phyloP scores from a whole-genome alignment of 2,329 filamentous ascomycete species.

The Phialemoniopsis sp. region DNA sequence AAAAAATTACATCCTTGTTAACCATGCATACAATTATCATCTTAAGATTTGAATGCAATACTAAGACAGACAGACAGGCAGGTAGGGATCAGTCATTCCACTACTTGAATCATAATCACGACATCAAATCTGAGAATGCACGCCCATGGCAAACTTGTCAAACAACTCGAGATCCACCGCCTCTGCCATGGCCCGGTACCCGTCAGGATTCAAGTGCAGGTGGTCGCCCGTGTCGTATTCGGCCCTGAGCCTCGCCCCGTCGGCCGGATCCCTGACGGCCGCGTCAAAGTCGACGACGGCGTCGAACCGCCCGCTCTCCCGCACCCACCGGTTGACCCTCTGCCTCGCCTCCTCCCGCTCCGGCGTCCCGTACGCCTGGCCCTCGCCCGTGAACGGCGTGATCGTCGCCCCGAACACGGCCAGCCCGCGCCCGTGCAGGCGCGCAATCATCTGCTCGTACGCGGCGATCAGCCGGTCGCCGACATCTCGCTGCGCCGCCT shows the following conservation, averaged over 20 bases:
- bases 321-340: slow-evolving; percentile 55
- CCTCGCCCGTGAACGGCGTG: slow-evolving; percentile 35
- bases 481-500: slow-evolving; percentile 35
- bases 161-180: slow-evolving; percentile 50
- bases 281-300: slow-evolving; percentile 59
- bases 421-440: slow-evolving; percentile 47
- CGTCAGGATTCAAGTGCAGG: slow-evolving; percentile 51
- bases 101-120: too few species aligned
- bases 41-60: too few species aligned
- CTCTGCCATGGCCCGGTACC: slow-evolving; percentile 52
- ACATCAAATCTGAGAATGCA: too few species aligned
- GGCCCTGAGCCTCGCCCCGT: slow-evolving; percentile 36
- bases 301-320: slow-evolving; percentile 50
- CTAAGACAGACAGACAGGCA: too few species aligned
- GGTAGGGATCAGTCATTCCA: too few species aligned
- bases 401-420: slow-evolving; percentile 53
- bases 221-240: slow-evolving; percentile 55
- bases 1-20: too few species aligned
- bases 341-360: slow-evolving; percentile 49
- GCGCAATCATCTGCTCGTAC: slow-evolving; percentile 50
- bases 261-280: slow-evolving; percentile 42
- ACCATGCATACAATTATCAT: too few species aligned
- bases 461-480: slow-evolving; percentile 46
- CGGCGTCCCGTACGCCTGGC: slow-evolving; percentile 45
- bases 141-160: slow-evolving; percentile 21